Base-by-base conservation (phyloP, 768 basidiomycete genomes). In the Hemileccinum rubropunctum region DNA sequence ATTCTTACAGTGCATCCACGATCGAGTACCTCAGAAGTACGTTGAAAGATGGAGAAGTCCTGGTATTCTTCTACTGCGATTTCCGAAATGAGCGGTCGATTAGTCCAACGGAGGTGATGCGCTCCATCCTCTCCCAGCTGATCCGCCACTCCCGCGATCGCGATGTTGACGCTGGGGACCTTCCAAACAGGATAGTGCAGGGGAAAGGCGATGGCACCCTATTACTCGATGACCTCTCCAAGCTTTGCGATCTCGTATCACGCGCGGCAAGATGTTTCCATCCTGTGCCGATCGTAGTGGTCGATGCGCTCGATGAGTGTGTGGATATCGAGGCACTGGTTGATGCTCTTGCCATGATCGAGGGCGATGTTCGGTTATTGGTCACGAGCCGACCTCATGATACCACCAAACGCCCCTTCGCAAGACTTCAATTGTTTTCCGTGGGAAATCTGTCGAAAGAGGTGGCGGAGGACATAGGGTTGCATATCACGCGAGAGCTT, bases 241-340 rank as follows among this genome's bases (percentile, higher is more conserved):
- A 38, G 6, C 49, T 53, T 17, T 32, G 47, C 21, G 26, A 28
- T 4, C 36, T 41, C 6, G 21, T 47, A 2, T 27, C 28, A n/a
- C 47, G 33, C 12, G 35, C 47, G 0, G 40, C 47, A 7, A 28
- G 26, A 8, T 30, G 13, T 21, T 47, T 53, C 30, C n/a, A n/a
- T n/a, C 13, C n/a, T 26, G 27, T 10, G 15, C 51, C 51, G 10
- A 12, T 54, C 14, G 27, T 54, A 35, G 42, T 54, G 8, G 50
- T 54, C n/a, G 52, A 54, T 15, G 52, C 48, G 2, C 48, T 54
- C 6, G 52, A 54, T 23, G 52, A 54, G 20, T 50, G 52, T 28
- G 37, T 26, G 3, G 42, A 48, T 26, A 12, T 48, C 6, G 20
- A 42, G 5, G 41, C 23, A 9, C 40, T 53, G 5, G 27, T 48